Conservation (phyloP, 805 yeast species). For the Clavispora fructus region DNA sequence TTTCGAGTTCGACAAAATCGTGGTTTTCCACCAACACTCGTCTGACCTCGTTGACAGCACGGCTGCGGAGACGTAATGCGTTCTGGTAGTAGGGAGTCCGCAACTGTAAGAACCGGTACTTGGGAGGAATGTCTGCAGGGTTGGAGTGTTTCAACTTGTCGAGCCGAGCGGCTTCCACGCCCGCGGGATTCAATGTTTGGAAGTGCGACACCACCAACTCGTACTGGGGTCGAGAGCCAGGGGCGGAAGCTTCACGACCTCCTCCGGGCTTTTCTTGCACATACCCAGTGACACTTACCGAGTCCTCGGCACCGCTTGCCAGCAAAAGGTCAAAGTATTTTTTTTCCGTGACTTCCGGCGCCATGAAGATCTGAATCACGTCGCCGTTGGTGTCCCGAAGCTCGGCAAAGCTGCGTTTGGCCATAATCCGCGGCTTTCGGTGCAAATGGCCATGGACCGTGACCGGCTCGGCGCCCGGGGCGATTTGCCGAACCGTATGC, state of each 20-base stretch:
- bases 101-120: conserved; percentile 76
- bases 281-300: conserved; percentile 60
- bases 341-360: conserved; percentile 38
- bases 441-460: conserved; percentile 82
- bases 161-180: conserved; percentile 62
- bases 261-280: conserved; percentile 28
- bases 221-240: conserved; percentile 26
- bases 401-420: conserved; percentile 67
- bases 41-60: conserved; percentile 46
- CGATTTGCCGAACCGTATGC: conserved; percentile 16
- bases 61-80: conserved; percentile 52
- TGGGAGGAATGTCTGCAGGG: conserved; percentile 65
- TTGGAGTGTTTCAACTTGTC: conserved; percentile 47
- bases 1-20: conserved; percentile 77
- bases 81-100: conserved; percentile 55
- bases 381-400: conserved; percentile 73
- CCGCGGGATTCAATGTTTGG: conserved; percentile 58
- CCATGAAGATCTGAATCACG: conserved; percentile 44
- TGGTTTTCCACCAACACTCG: conserved; percentile 30
- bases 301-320: conserved; percentile 64
- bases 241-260: conserved; percentile 11
- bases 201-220: conserved; percentile 54
- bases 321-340: conserved; percentile 36
- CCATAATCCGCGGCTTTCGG: conserved; percentile 63
- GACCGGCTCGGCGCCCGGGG: conserved; percentile 24